Evolutionary conservation across 225 moss, liverwort and hornwort genomes (phyloP).

Genomic region (Sphagnum tenellum): DNA sequence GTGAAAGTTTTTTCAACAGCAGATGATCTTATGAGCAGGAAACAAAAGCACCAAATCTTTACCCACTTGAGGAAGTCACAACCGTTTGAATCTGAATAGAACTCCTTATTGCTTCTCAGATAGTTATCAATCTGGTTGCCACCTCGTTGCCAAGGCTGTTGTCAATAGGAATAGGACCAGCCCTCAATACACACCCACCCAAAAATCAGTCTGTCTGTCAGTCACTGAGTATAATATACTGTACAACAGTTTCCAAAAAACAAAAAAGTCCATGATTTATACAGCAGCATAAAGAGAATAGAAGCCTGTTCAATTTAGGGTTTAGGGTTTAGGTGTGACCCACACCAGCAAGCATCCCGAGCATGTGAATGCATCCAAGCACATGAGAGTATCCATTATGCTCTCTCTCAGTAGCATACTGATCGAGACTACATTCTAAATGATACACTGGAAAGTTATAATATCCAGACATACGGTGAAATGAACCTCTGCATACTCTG

Average conservation of each 20-base stretch:
- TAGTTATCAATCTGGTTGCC: slow-evolving; percentile 69
- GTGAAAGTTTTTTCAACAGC: too few relatives aligned
- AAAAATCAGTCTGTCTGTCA: too few relatives aligned
- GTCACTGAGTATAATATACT: too few relatives aligned
- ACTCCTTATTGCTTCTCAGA: slow-evolving; percentile 50
- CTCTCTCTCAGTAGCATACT: background rate
- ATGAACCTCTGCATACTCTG: slow-evolving; percentile 81
- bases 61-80: slow-evolving; percentile 89
- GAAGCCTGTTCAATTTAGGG: too few relatives aligned
- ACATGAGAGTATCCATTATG: background rate
- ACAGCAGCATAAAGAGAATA: too few relatives aligned
- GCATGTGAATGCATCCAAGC: too few relatives aligned
- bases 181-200: slow-evolving; percentile 11
- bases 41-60: slow-evolving; percentile 4
- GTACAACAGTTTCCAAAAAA: too few relatives aligned
- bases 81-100: slow-evolving; percentile 88
- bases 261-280: background rate
- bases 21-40: too few relatives aligned
- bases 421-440: too few relatives aligned
- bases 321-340: too few relatives aligned
- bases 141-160: slow-evolving; percentile 83
- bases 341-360: too few relatives aligned
- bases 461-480: slow-evolving; percentile 42
- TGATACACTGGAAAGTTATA: too few relatives aligned
- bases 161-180: slow-evolving; percentile 84